A percentile compares a stretch with the other conserved stretches of the same genome.
Evolutionary conservation across 805 yeast genomes (phyloP).

Genomic region (Groenewaldozyma salmanticensis): DNA sequence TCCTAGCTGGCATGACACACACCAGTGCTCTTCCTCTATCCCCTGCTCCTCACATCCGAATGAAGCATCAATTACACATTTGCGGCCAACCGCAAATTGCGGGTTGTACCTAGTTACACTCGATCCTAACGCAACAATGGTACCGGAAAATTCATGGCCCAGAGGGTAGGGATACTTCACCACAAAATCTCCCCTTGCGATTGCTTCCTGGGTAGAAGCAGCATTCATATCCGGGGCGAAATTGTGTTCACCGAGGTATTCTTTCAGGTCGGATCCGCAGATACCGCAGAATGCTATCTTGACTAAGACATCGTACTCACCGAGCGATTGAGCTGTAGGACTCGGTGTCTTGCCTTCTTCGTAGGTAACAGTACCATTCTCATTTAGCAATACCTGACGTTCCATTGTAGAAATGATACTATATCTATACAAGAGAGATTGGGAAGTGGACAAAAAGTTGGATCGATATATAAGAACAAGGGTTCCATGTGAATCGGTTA

Average conservation of each 20-base stretch:
- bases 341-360: not conserved
- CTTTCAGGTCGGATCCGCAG: constrained; percentile 55
- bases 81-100: constrained; percentile 40
- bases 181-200: constrained; percentile 22
- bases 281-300: constrained; percentile 49
- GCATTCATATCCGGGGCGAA: constrained; percentile 30
- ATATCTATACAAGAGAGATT: too few species aligned
- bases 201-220: constrained; percentile 24
- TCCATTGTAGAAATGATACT: too few species aligned
- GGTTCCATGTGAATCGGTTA: too few species aligned
- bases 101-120: constrained; percentile 30
- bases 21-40: constrained; percentile 20
- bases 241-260: constrained; percentile 49
- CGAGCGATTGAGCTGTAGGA: constrained; percentile 5
- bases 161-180: constrained; percentile 35
- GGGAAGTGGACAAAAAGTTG: too few species aligned
- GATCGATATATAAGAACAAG: too few species aligned
- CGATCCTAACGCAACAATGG: constrained; percentile 36
- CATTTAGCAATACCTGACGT: constrained; percentile 4
- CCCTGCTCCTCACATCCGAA: constrained; percentile 38
- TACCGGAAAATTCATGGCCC: constrained; percentile 49
- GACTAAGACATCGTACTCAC: constrained; percentile 34
- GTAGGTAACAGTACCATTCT: constrained; percentile 2
- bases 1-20: constrained; percentile 43
- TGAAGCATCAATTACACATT: constrained; percentile 55